Conservation (phyloP, 768 basidiomycete genomes). For the Termitomyces sp. region DNA sequence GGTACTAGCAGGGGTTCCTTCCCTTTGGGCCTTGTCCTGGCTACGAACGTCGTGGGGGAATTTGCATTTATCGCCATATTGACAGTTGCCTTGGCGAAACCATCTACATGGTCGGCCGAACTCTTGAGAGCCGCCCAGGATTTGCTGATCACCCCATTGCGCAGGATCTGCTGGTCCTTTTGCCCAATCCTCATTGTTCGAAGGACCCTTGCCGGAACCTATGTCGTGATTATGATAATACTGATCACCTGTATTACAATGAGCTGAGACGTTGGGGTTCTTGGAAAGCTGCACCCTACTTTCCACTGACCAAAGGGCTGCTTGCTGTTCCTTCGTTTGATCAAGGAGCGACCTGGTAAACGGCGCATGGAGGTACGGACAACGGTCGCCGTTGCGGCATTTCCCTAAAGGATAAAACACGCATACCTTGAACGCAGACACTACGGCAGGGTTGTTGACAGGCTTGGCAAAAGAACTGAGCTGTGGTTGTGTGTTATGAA, state of each 20-base stretch:
- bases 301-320: not conserved
- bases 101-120: not conserved
- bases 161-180: not conserved
- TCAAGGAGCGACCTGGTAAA: conserved; percentile 6
- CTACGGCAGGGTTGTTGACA: not conserved
- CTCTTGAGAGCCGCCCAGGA: not conserved
- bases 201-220: not conserved
- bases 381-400: conserved; percentile 32
- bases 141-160: not conserved
- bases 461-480: conserved; percentile 6
- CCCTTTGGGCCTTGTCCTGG: not conserved
- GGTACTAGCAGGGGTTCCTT: not conserved
- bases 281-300: conserved; percentile 12
- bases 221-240: conserved; percentile 10
- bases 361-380: conserved; percentile 28
- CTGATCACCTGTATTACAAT: conserved; percentile 8
- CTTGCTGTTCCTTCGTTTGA: not conserved
- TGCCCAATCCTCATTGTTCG: not conserved
- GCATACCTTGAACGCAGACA: conserved; percentile 19
- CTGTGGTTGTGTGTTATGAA: conserved; percentile 31
- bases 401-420: conserved; percentile 29
- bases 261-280: conserved; percentile 14
- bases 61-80: conserved; percentile 4
- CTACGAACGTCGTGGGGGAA: not conserved
- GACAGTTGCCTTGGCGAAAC: conserved; percentile 3